These are phyloP conservation scores for Anastatica hierochuntica DNA, from an alignment of 345 rosid species.

Conservation along the genomic window DNA sequence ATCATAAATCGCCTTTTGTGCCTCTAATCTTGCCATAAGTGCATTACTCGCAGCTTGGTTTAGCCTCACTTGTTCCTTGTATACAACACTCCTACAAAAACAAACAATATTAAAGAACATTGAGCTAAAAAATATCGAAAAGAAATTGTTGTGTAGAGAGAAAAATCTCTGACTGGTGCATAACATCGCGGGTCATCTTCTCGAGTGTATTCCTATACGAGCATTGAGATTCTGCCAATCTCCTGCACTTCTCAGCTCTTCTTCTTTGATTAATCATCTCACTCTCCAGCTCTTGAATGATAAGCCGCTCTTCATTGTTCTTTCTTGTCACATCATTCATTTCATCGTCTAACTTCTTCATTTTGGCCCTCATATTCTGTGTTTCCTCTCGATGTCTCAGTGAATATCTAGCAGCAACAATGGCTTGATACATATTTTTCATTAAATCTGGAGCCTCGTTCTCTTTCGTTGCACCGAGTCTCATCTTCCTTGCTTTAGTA, in stretches of 20 bases:
- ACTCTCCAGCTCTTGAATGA: constrained; percentile 70
- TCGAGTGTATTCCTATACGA: constrained; percentile 69
- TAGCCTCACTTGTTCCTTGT: constrained; percentile 85
- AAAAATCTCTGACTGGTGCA: constrained; percentile 80
- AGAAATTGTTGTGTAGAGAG: background rate
- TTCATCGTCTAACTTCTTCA: constrained; percentile 58
- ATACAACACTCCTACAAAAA: constrained; percentile 69
- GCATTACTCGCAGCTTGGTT: constrained; percentile 81
- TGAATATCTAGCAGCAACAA: constrained; percentile 74
- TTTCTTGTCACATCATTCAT: constrained; percentile 43
- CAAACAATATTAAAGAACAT: background rate
- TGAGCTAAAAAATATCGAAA: background rate
- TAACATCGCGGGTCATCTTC: constrained; percentile 95
- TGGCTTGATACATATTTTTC: constrained; percentile 66
- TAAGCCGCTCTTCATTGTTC: constrained; percentile 56
- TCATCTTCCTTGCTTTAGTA: constrained; percentile 41
- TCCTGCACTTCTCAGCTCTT: constrained; percentile 88
- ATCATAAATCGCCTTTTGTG: constrained; percentile 84
- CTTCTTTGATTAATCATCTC: constrained; percentile 65
- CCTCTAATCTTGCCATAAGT: constrained; percentile 85
- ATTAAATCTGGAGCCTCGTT: constrained; percentile 54
- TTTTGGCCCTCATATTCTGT: constrained; percentile 45
- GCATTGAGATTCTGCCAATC: constrained; percentile 85
- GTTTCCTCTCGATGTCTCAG: constrained; percentile 66
- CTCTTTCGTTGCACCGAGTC: constrained; percentile 43